Evolutionary conservation across 2,329 filamentous ascomycete species (phyloP), one percentile per base, ranked within the genome.

Genomic region (Monilinia aucupariae): DNA sequence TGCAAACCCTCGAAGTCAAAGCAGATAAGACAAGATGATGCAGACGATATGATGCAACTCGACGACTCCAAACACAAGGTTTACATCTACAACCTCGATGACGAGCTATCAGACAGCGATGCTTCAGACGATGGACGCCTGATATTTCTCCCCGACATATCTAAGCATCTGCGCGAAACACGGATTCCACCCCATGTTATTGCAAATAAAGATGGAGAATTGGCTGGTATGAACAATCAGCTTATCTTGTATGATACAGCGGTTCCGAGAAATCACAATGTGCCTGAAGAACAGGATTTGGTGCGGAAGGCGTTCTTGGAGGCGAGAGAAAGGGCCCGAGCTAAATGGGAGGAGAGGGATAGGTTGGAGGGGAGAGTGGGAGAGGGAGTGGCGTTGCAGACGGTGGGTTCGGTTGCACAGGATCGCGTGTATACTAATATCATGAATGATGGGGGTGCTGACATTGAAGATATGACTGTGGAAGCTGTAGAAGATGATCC

Each of bases 11-110:
- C 66, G 47, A 69, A 67, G 32, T 43, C 64, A 15, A 67, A 68
- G 51, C 41, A 66, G 20, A 59, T 61, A 50, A 20, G 66, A 61
- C 66, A 58, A 60, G 65, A 64, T 56, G 50, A 34, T 52, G 72
- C 73, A 25, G 78, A 84, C 66, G 88, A 91, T 69, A 72, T 76
- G 63, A 97, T 97, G 93, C 83, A 89, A 63, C 74, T 97, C 65
- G 92, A 97, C 76, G 88, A 96, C 76, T 70, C 90, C 39, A 89
- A 90, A 71, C 82, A 96, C 78, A 90, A 89, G 72, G 85, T 97
- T 65, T 97, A 94, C 80, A 92, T 99, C 70, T 88, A 92, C 79
- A 87, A 96, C 75, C 81, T 99, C 12, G 92, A 96, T 73, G 89
- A 89, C 70, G 93, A 97, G 76, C 83, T 97, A 53, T 87, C 88